Base-by-base conservation (phyloP, 1,139 yeast species). In the Nakaseomyces delphensis region DNA sequence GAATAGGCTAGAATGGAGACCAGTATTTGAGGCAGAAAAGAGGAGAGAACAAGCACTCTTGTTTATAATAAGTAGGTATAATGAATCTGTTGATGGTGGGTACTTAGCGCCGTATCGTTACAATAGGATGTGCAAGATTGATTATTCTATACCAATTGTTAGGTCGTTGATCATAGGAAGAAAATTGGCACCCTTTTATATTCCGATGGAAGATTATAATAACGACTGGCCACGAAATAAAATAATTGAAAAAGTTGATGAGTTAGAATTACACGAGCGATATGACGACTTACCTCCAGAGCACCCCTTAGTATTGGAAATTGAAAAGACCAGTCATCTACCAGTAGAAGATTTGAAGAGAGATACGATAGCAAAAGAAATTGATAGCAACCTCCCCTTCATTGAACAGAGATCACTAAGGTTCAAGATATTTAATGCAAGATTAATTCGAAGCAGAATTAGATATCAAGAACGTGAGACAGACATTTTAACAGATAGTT, bases 41-140 rank as follows among this genome's bases (percentile, higher is more conserved):
- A 20, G 27, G 16, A 33, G 27, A 21, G 37, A 33, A n/a, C 37
- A 33, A 4, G 16, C 16, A 18, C 8, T 33, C 3, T 21, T 33
- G 11, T 33, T 75, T 28, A 63, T 81, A 45, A 64, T 81, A 25
- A 83, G 79, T 2, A 66, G 71, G 45, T 70, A 57, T 51, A 66
- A 66, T 30, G 85, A 79, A 52, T 71, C 66, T 45, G 84, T 80
- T 14, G 87, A 81, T 61, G 89, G 89, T 6, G 89, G 87, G 1
- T 80, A 62, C 54, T 61, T 81, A 48, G 95, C 94, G 1, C 95
- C 96, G 0, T 83, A 72, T 60, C 95, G 95, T 2, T 84, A 83
- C 19, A 86, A 86, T 62, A 75, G 73, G 51, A 69, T 80, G 44
- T 72, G 73, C 6, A 76, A 80, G 41, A 71, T 83, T 47, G 94